Evolutionary conservation across 345 rosid species (phyloP).

Genomic region (Microthlaspi erraticum): DNA sequence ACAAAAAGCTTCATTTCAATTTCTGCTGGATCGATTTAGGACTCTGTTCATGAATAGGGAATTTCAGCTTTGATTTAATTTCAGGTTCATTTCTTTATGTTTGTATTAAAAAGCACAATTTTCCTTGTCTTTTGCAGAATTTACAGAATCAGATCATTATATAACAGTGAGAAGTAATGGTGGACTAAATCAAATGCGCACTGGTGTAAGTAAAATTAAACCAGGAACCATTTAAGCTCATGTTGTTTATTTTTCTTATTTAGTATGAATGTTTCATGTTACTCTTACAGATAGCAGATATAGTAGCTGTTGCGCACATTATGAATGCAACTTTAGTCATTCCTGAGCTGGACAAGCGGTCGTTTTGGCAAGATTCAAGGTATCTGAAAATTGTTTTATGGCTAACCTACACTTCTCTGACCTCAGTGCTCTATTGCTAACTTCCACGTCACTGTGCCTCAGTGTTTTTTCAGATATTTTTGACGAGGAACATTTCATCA

Average conservation of each 20-base stretch:
- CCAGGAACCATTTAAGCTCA: background rate
- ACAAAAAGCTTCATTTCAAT: background rate
- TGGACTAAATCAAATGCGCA: conserved; percentile 97
- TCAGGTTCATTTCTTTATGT: background rate
- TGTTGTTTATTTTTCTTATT: background rate
- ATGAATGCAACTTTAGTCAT: conserved; percentile 93
- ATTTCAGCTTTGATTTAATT: background rate
- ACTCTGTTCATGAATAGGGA: conserved; percentile 12
- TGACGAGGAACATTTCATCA: conserved; percentile 73
- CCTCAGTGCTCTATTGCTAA: conserved; percentile 50
- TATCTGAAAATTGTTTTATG: conserved; percentile 20
- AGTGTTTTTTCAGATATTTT: conserved; percentile 85
- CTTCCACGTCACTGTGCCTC: conserved; percentile 42
- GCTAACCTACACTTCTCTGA: conserved; percentile 35
- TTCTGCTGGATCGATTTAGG: conserved; percentile 1
- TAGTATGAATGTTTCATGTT: background rate
- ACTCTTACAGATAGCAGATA: conserved; percentile 73
- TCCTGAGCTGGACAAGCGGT: conserved; percentile 85
- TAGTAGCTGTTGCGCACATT: conserved; percentile 87
- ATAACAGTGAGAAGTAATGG: conserved; percentile 93
- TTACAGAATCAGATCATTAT: conserved; percentile 56
- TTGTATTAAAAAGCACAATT: background rate
- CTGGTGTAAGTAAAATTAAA: conserved; percentile 73
- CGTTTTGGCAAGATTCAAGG: conserved; percentile 98
- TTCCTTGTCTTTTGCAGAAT: conserved; percentile 51